Percentiles rank a stretch among this genome's conserved stretches.
Evolutionary conservation across 345 rosid species (phyloP).

Genomic region (Hevea brasiliensis): DNA sequence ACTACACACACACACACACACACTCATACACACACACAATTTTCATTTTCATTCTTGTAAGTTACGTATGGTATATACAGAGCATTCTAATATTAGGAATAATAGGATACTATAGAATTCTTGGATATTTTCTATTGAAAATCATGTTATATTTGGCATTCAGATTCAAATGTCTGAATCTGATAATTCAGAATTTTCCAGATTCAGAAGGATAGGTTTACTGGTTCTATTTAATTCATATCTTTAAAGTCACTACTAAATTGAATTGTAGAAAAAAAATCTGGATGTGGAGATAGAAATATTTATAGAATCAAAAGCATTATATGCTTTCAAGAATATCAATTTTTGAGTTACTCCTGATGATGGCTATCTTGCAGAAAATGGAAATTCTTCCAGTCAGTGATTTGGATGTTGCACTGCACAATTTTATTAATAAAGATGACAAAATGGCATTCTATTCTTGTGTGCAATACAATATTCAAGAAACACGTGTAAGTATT

Average conservation of each 20-base stretch:
- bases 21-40: background rate
- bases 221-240: slow-evolving; percentile 5
- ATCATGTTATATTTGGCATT: background rate
- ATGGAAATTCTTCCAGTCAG: slow-evolving; percentile 98
- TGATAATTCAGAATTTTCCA: background rate
- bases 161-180: slow-evolving; percentile 3
- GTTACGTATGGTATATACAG: background rate
- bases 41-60: background rate
- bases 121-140: no score
- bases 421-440: slow-evolving; percentile 94
- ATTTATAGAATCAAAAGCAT: background rate
- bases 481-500: slow-evolving; percentile 88
- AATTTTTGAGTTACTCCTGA: slow-evolving; percentile 6
- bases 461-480: slow-evolving; percentile 82
- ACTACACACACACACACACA: background rate
- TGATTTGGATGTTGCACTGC: slow-evolving; percentile 91
- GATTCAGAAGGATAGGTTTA: slow-evolving; percentile 6
- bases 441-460: slow-evolving; percentile 89
- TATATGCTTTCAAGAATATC: background rate
- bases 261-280: slow-evolving; percentile 4
- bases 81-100: background rate
- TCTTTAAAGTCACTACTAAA: background rate
- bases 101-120: background rate
- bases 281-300: background rate
- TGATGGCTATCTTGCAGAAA: slow-evolving; percentile 58